A percentile compares a stretch with the other conserved stretches of the same genome.
These are phyloP conservation scores for Mercurialis annua DNA, from an alignment of 345 rosid genomes.

Conservation along the genomic window DNA sequence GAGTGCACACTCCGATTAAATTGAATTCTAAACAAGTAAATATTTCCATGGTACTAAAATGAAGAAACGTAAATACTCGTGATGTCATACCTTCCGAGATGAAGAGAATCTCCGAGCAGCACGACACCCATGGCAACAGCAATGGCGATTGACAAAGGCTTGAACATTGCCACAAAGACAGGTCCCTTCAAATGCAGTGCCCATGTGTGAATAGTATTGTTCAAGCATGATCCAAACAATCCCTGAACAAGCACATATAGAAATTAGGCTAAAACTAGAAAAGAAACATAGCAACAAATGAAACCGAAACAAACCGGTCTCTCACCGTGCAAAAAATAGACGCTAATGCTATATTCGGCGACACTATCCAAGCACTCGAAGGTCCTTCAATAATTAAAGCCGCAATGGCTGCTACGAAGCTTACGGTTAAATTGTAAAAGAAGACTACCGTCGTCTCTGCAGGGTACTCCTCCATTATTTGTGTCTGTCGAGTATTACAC, in stretches of 20 bases:
- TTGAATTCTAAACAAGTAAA: no score
- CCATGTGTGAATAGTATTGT: conserved; percentile 20
- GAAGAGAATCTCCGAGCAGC: conserved; percentile 27
- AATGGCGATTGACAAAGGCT: conserved; percentile 34
- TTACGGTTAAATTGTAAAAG: conserved; percentile 65
- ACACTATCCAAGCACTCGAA: conserved; percentile 60
- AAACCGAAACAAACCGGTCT: neutral
- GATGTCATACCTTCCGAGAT: conserved; percentile 32
- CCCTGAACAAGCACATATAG: conserved; percentile 8
- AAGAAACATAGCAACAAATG: neutral
- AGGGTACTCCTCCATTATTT: conserved; percentile 83
- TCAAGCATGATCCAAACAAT: conserved; percentile 14
- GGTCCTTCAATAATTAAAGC: conserved; percentile 48
- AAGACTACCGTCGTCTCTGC: conserved; percentile 79
- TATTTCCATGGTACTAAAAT: no score
- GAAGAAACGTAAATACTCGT: neutral
- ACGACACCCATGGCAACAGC: conserved; percentile 28
- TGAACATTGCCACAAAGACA: conserved; percentile 31
- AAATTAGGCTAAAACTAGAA: neutral
- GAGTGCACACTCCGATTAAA: no score
- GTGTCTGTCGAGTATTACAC: conserved; percentile 44
- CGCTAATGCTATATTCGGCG: conserved; percentile 47
- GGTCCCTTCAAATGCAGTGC: conserved; percentile 30
- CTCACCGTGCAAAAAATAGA: conserved; percentile 84
- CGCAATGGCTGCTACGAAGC: conserved; percentile 53